These are phyloP conservation scores for Geotrichum cucujoidarum DNA, from an alignment of 1,139 yeast genomes.

Conservation along the genomic window DNA sequence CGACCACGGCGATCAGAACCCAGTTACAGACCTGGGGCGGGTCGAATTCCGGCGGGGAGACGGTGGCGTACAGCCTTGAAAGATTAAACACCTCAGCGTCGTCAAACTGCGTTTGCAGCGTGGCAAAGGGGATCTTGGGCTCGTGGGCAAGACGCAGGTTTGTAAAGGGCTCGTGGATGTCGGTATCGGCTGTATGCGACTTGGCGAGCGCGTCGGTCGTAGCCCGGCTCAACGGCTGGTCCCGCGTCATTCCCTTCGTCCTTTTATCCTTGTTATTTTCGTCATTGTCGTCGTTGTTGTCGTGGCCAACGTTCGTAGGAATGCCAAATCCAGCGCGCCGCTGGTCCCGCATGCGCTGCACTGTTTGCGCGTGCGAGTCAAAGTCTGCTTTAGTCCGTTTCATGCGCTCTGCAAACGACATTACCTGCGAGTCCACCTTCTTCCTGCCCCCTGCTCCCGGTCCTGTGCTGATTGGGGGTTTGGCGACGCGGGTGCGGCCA, in stretches of 20 bases:
- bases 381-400: neutral
- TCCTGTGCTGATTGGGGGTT: too few species aligned
- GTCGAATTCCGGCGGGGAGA: conserved; percentile 59
- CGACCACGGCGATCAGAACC: conserved; percentile 65
- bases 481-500: neutral
- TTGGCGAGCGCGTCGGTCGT: conserved; percentile 30
- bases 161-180: conserved; percentile 25
- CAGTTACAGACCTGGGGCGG: conserved; percentile 73
- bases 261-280: neutral
- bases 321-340: conserved; percentile 12
- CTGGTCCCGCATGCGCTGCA: conserved; percentile 8
- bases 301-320: conserved; percentile 10
- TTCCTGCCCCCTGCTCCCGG: neutral
- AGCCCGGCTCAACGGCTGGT: conserved; percentile 5
- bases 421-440: neutral
- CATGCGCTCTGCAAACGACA: conserved; percentile 15
- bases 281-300: neutral
- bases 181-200: conserved; percentile 31
- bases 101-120: conserved; percentile 28
- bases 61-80: conserved; percentile 40
- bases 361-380: neutral
- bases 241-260: too few species aligned
- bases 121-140: conserved; percentile 37
- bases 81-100: conserved; percentile 20
- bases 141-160: conserved; percentile 28